phyloP scores from a whole-genome alignment of 139 green algal species.

The Chloropicon primus region DNA sequence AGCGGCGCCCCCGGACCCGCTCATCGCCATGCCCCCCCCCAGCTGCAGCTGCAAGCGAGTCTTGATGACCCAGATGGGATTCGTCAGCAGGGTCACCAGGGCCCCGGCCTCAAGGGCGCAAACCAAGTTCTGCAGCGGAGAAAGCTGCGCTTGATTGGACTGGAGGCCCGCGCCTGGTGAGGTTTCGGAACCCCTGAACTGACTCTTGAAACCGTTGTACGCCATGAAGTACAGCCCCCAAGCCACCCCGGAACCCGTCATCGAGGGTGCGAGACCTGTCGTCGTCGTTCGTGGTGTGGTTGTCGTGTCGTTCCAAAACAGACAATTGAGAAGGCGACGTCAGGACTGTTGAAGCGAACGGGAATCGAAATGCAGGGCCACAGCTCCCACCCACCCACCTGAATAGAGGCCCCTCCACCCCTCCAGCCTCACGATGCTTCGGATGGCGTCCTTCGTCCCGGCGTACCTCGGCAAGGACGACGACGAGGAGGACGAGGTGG shows the following conservation, averaged over 20 bases:
- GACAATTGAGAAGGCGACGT: neutral
- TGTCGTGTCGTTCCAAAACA: too few relatives aligned
- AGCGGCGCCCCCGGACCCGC: constrained; percentile 8
- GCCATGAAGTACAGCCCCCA: constrained; percentile 73
- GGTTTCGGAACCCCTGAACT: constrained; percentile 43
- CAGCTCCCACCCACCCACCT: constrained; percentile 53
- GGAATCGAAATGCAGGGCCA: too few relatives aligned
- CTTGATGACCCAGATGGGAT: constrained; percentile 90
- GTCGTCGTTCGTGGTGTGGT: too few relatives aligned
- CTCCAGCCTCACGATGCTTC: constrained; percentile 42
- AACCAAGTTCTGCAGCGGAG: constrained; percentile 1
- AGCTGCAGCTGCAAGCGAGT: constrained; percentile 78
- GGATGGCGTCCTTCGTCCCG: constrained; percentile 45
- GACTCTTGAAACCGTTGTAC: constrained; percentile 59
- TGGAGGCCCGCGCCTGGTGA: constrained; percentile 46
- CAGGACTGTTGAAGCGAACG: too few relatives aligned
- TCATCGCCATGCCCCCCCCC: neutral
- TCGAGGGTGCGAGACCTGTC: neutral
- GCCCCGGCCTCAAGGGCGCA: neutral
- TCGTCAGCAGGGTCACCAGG: constrained; percentile 63
- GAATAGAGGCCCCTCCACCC: constrained; percentile 59
- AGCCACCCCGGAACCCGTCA: constrained; percentile 34
- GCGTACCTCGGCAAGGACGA: constrained; percentile 36
- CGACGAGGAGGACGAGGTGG: neutral
- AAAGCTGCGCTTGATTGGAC: constrained; percentile 12